Conservation (phyloP, 2,329 filamentous ascomycete genomes). For the Venturia asperata region DNA sequence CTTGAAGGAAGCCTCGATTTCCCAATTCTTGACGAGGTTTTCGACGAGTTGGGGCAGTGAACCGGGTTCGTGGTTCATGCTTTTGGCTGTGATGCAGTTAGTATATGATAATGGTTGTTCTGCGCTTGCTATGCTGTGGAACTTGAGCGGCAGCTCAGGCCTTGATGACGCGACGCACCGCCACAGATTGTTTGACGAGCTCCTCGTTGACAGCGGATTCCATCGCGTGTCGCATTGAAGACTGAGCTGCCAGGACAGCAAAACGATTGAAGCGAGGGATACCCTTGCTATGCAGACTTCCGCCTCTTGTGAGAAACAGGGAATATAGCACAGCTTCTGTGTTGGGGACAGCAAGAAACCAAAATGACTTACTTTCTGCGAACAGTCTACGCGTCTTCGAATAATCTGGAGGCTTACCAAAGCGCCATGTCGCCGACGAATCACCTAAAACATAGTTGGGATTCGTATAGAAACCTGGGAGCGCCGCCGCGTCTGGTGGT, state of each 20-base stretch:
- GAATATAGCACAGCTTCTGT: not conserved
- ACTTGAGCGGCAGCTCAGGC: not conserved
- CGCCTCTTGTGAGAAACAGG: not conserved
- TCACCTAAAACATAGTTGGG: slow-evolving; percentile 53
- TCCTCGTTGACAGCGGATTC: not conserved
- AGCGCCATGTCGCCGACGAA: slow-evolving; percentile 50
- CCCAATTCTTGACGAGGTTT: slow-evolving; percentile 68
- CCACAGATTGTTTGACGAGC: not conserved
- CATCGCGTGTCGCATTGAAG: not conserved
- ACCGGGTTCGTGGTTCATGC: slow-evolving; percentile 46
- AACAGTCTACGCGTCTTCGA: slow-evolving; percentile 55
- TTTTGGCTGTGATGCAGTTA: slow-evolving; percentile 44
- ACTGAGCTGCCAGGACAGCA: not conserved
- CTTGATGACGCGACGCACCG: not conserved
- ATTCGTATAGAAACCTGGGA: slow-evolving; percentile 51
- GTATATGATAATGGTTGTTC: slow-evolving; percentile 20
- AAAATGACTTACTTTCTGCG: slow-evolving; percentile 46
- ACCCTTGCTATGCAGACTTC: not conserved
- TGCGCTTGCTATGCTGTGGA: slow-evolving; percentile 12
- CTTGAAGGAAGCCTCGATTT: slow-evolving; percentile 65
- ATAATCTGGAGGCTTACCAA: slow-evolving; percentile 56
- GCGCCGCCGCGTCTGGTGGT: not conserved
- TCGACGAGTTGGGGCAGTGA: slow-evolving; percentile 56
- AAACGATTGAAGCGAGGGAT: not conserved
- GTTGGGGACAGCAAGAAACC: not conserved